phyloP scores from a whole-genome alignment of 1,284 basidiomycete species.

The Naganishia sp. region DNA sequence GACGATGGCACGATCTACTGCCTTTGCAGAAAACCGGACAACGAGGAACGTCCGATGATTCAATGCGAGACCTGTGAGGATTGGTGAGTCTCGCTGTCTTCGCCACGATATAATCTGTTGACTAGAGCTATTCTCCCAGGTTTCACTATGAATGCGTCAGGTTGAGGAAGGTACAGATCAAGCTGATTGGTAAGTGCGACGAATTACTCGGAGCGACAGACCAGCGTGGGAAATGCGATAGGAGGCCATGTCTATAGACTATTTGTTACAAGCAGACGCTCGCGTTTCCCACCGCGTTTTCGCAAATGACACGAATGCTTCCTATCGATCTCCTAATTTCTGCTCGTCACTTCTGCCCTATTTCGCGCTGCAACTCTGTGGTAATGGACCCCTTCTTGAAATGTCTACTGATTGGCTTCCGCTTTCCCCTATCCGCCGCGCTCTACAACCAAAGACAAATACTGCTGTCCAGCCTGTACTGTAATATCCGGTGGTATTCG shows the following conservation, averaged over 20 bases:
- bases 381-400: not conserved
- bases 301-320: constrained; percentile 1
- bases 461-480: constrained; percentile 12
- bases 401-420: not conserved
- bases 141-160: constrained; percentile 16
- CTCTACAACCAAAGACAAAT: constrained; percentile 3
- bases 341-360: too few relatives aligned
- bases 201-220: not conserved
- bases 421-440: constrained; percentile 4
- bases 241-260: not conserved
- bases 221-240: not conserved
- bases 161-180: not conserved
- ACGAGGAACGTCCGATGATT: constrained; percentile 24
- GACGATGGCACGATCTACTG: constrained; percentile 53
- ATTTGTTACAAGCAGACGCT: not conserved
- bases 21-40: constrained; percentile 59
- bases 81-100: constrained; percentile 8
- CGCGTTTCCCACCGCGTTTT: not conserved
- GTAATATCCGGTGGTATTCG: not conserved
- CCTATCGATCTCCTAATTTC: too few relatives aligned
- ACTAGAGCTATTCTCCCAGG: not conserved
- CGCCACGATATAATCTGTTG: not conserved
- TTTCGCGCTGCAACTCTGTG: too few relatives aligned
- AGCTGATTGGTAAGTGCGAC: constrained; percentile 21
- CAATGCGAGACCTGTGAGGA: constrained; percentile 17